phyloP scores from a whole-genome alignment of 75 land plant species.

The Isoetes taiwanensis region DNA sequence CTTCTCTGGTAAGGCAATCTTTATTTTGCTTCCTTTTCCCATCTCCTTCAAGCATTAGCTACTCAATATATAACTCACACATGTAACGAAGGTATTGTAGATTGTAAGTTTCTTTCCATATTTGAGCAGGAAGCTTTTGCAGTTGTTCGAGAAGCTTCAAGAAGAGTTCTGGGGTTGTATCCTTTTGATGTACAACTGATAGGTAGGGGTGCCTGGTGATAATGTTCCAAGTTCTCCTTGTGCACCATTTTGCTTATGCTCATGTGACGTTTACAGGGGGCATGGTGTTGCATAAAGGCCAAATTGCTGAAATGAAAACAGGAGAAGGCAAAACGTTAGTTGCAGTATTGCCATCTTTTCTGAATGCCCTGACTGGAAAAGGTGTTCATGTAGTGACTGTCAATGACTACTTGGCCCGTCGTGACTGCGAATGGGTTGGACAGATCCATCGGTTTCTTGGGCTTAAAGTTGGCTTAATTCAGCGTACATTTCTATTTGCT shows the following conservation, averaged over 20 bases:
- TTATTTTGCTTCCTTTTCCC: too few relatives aligned
- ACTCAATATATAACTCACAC: too few relatives aligned
- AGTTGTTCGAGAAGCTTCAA: constrained; percentile 94
- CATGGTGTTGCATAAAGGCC: constrained; percentile 96
- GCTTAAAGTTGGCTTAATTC: constrained; percentile 91
- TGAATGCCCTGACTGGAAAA: constrained; percentile 82
- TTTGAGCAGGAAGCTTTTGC: constrained; percentile 91
- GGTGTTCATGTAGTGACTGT: constrained; percentile 99
- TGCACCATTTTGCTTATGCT: not conserved
- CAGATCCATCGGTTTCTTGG: constrained; percentile 96
- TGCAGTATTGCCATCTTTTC: constrained; percentile 89
- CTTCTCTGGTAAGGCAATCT: too few relatives aligned
- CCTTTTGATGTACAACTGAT: constrained; percentile 98
- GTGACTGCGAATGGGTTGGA: constrained; percentile 99
- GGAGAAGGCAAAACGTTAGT: constrained; percentile 99
- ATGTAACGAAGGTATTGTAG: too few relatives aligned
- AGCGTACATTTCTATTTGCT: constrained; percentile 76
- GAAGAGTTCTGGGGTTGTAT: constrained; percentile 84
- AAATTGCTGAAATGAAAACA: constrained; percentile 99
- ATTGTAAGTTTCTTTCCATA: too few relatives aligned
- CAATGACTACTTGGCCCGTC: constrained; percentile 91
- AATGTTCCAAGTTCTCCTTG: not conserved
- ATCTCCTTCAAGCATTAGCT: too few relatives aligned
- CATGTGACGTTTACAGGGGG: constrained; percentile 44
- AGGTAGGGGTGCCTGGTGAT: constrained; percentile 28